Evolutionary conservation across 331 rosid species (phyloP), one percentile per base, ranked within the genome.

Genomic region (Pyracantha coccinea): DNA sequence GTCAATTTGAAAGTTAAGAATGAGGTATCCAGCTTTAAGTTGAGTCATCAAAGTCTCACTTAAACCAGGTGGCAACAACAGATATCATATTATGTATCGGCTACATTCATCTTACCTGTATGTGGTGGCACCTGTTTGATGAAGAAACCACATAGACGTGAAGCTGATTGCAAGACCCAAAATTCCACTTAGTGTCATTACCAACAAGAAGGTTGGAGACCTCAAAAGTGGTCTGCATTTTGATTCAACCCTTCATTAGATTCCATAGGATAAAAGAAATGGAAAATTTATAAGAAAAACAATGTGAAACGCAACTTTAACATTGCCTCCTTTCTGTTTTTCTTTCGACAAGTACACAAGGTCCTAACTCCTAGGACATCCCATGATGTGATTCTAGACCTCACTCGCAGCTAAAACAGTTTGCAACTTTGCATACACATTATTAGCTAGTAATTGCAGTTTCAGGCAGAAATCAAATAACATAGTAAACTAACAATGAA

Each of bases 81-180:
- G 11, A 28, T 58, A 59, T 24, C 24, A 59, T 27, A 6, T 41
- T 11, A 33, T 29, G 44, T 29, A 68, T 61, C 47, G 10, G 61
- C 25, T 35, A 8, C 69, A 47, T 17, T 70, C 50, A 83, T 63
- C 73, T 75, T 64, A 95, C 99, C 99, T 95, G 87, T 95, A 95
- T 21, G 99, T 95, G 63, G 99, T 95, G 60, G 99, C 97, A 74
- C 99, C 91, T 15, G 97, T 95, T 79, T 95, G 97, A 83, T 90
- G 99, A 86, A 95, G 99, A 89, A 95, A 95, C 99, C 99, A 92
- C 99, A 95, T 92, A 66, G 99, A 95, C 16, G 99, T 89, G 91
- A 95, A 95, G 85, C 99, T 95, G 82, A 95, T 95, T 32, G 93
- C 99, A 70, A 95, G 88, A 67, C 99, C 99, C 88, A 92, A 83